Evolutionary conservation across 1,284 basidiomycete species (phyloP).

Genomic region (Hypsizygus ulmarius): DNA sequence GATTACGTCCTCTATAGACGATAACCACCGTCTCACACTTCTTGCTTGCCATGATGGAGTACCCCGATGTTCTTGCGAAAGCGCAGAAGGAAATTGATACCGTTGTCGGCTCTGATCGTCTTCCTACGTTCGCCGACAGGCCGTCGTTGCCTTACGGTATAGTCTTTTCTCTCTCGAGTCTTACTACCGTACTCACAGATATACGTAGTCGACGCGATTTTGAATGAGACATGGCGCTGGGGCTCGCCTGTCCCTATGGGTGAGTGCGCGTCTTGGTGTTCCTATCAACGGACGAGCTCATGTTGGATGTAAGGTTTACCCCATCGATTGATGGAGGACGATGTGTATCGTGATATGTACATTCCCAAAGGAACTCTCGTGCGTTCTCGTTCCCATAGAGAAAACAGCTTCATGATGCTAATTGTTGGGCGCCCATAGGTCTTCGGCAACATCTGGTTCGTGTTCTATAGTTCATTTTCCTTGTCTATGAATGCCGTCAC

Average conservation of each 20-base stretch:
- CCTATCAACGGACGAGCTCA: neutral
- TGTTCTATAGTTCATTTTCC: slow-evolving; percentile 2
- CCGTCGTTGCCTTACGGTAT: slow-evolving; percentile 43
- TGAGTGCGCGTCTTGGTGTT: slow-evolving; percentile 25
- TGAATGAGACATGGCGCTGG: slow-evolving; percentile 51
- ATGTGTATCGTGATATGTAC: slow-evolving; percentile 43
- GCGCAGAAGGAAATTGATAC: slow-evolving; percentile 59
- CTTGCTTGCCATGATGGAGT: slow-evolving; percentile 55
- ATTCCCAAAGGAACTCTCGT: slow-evolving; percentile 48
- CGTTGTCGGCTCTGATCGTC: slow-evolving; percentile 44
- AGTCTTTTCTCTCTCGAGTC: slow-evolving; percentile 14
- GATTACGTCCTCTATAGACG: slow-evolving; percentile 35
- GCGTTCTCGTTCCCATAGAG: slow-evolving; percentile 11
- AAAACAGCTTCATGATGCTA: neutral
- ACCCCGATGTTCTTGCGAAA: slow-evolving; percentile 47
- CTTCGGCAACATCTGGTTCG: slow-evolving; percentile 49
- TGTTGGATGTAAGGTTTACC: slow-evolving; percentile 36
- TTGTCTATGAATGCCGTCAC: neutral
- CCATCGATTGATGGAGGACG: slow-evolving; percentile 47
- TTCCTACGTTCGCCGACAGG: slow-evolving; percentile 53
- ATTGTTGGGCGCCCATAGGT: slow-evolving; percentile 21
- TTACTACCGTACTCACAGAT: neutral
- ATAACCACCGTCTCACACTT: slow-evolving; percentile 50
- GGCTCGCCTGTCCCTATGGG: slow-evolving; percentile 50
- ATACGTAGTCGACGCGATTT: slow-evolving; percentile 38